A percentile compares a stretch with the other conserved stretches of the same genome.
Conservation (phyloP, 1,139 yeast species). For the Suhomyces maxii region DNA sequence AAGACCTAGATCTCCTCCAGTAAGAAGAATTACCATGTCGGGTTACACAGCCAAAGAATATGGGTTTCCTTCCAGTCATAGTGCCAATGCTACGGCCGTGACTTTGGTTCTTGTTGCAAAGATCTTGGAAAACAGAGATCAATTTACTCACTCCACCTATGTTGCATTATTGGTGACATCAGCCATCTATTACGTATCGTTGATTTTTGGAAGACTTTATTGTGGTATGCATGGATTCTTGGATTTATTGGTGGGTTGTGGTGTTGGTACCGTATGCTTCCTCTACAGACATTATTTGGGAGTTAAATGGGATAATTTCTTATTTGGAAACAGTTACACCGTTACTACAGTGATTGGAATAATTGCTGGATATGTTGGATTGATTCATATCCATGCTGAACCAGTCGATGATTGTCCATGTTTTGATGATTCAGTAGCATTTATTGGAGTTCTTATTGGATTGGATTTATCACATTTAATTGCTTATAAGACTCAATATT, state of each 20-base stretch:
- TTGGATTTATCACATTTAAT: conserved; percentile 59
- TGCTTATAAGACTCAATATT: conserved; percentile 25
- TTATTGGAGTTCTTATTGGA: conserved; percentile 85
- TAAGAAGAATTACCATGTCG: conserved; percentile 85
- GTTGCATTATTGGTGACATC: conserved; percentile 16
- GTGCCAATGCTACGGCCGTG: conserved; percentile 89
- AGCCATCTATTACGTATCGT: conserved; percentile 58
- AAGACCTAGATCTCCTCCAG: conserved; percentile 89
- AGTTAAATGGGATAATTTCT: conserved; percentile 38
- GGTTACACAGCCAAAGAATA: conserved; percentile 89
- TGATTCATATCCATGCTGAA: conserved; percentile 71
- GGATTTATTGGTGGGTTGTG: conserved; percentile 67
- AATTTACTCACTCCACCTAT: conserved; percentile 9
- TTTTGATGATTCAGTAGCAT: conserved; percentile 93
- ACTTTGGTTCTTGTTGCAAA: conserved; percentile 48
- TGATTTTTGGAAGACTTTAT: conserved; percentile 80
- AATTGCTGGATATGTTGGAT: conserved; percentile 42
- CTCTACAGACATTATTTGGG: conserved; percentile 41
- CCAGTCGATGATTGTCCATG: conserved; percentile 97
- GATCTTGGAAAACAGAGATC: conserved; percentile 18
- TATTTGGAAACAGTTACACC: conserved; percentile 20
- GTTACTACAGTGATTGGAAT: conserved; percentile 27
- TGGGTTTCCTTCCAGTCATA: conserved; percentile 92
- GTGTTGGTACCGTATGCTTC: conserved; percentile 57
- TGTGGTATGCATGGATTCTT: conserved; percentile 98